These are phyloP conservation scores for Sporothrix schenckii DNA, from an alignment of 2,329 filamentous ascomycete species.

Conservation along the genomic window DNA sequence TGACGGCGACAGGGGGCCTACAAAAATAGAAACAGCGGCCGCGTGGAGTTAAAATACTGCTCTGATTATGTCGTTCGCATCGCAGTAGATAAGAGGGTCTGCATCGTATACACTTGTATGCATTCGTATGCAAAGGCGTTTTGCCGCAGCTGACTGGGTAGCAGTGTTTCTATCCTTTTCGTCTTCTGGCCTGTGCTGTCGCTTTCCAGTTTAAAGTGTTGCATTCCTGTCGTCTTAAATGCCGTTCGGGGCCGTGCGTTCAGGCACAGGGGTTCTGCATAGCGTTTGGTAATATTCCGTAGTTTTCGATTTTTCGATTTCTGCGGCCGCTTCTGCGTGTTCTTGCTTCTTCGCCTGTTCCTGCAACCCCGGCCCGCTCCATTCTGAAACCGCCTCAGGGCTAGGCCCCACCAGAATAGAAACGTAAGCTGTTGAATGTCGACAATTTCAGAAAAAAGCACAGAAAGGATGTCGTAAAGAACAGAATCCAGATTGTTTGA, in stretches of 20 bases:
- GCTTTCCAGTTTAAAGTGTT: not conserved
- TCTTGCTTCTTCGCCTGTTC: constrained; percentile 1
- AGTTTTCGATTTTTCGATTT: not conserved
- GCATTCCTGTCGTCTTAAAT: constrained; percentile 16
- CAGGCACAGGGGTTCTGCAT: not conserved
- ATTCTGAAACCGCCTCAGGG: constrained; percentile 28
- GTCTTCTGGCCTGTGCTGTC: not conserved
- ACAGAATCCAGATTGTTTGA: not conserved
- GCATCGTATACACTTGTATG: not conserved
- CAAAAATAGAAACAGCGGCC: constrained; percentile 23
- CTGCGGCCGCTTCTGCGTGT: not conserved
- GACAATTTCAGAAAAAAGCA: not conserved
- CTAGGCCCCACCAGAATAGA: constrained; percentile 15
- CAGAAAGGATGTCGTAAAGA: no score
- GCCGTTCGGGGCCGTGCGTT: constrained; percentile 11
- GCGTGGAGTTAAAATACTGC: not conserved
- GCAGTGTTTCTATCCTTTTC: not conserved
- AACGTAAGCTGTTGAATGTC: not conserved
- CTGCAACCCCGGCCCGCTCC: constrained; percentile 25
- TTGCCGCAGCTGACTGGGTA: constrained; percentile 15
- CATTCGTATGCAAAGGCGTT: constrained; percentile 9
- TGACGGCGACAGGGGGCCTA: not conserved
- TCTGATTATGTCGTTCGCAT: not conserved
- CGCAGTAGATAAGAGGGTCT: not conserved
- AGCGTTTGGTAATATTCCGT: no score